phyloP scores from a whole-genome alignment of 2,329 filamentous ascomycete genomes.

The Hirsutella minnesotensis region DNA sequence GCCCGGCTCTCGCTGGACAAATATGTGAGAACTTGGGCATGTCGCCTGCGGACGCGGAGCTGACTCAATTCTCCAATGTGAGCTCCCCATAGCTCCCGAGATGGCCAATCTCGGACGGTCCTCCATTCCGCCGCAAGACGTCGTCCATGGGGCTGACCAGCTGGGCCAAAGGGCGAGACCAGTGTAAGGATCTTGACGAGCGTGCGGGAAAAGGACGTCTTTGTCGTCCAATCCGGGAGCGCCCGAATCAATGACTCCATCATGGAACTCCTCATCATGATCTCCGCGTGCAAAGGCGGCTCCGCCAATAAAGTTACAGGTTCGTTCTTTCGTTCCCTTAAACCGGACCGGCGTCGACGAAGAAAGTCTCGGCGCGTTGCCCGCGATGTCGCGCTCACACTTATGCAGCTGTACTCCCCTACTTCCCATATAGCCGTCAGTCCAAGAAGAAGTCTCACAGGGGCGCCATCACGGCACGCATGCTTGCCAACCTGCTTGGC shows the following conservation, averaged over 20 bases:
- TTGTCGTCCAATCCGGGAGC: constrained; percentile 95
- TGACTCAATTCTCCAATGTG: constrained; percentile 61
- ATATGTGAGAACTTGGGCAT: constrained; percentile 60
- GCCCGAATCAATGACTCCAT: constrained; percentile 95
- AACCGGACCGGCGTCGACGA: constrained; percentile 1
- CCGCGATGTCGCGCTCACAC: constrained; percentile 4
- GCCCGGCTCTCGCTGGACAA: constrained; percentile 50
- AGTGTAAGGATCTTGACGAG: constrained; percentile 58
- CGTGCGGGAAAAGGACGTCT: constrained; percentile 96
- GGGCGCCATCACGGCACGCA: constrained; percentile 89
- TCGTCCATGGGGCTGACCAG: constrained; percentile 7
- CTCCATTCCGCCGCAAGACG: neutral
- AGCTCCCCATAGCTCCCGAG: constrained; percentile 22
- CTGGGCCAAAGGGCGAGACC: constrained; percentile 47
- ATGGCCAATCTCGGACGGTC: neutral
- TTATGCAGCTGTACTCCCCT: constrained; percentile 65
- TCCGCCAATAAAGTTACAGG: constrained; percentile 95
- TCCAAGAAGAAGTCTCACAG: constrained; percentile 98
- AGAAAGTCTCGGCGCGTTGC: neutral
- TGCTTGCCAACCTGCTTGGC: constrained; percentile 89
- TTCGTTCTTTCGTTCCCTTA: constrained; percentile 30
- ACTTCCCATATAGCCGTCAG: constrained; percentile 98
- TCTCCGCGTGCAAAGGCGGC: constrained; percentile 94
- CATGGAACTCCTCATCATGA: constrained; percentile 99
- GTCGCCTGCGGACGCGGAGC: constrained; percentile 50